phyloP scores from a whole-genome alignment of 2,329 filamentous ascomycete species.

The Intubia oerlemansii region DNA sequence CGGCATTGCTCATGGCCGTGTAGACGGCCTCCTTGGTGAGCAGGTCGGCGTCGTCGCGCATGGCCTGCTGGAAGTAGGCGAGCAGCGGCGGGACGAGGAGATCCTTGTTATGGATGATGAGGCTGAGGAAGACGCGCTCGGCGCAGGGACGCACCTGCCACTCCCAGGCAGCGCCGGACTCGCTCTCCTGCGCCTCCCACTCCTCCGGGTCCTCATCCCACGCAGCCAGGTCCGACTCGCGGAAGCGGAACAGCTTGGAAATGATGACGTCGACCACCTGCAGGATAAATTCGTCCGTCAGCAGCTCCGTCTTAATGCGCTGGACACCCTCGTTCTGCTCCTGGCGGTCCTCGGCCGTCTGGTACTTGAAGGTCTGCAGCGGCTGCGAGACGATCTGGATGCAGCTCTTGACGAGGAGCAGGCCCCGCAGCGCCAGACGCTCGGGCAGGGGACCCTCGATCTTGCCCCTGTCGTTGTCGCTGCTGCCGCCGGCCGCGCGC shows the following conservation, averaged over 20 bases:
- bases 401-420: slow-evolving; percentile 65
- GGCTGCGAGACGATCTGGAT: slow-evolving; percentile 70
- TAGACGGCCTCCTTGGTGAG: slow-evolving; percentile 88
- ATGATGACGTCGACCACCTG: slow-evolving; percentile 73
- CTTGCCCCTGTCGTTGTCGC: slow-evolving; percentile 20
- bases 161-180: slow-evolving; percentile 68
- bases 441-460: slow-evolving; percentile 47
- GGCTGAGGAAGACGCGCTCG: slow-evolving; percentile 81
- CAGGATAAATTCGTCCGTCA: slow-evolving; percentile 56
- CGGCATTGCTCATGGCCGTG: slow-evolving; percentile 72
- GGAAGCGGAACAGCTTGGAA: slow-evolving; percentile 72
- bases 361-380: slow-evolving; percentile 64
- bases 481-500: slow-evolving; percentile 16
- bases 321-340: slow-evolving; percentile 52
- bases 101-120: slow-evolving; percentile 74
- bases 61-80: slow-evolving; percentile 61
- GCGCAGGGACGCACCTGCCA: slow-evolving; percentile 83
- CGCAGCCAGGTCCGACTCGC: slow-evolving; percentile 62
- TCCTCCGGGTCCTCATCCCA: slow-evolving; percentile 93
- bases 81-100: slow-evolving; percentile 62
- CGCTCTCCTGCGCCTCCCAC: slow-evolving; percentile 83
- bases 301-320: slow-evolving; percentile 49
- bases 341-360: slow-evolving; percentile 49
- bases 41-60: slow-evolving; percentile 43
- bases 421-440: slow-evolving; percentile 60